phyloP scores from a whole-genome alignment of 345 rosid genomes.

The Hirschfeldia incana region DNA sequence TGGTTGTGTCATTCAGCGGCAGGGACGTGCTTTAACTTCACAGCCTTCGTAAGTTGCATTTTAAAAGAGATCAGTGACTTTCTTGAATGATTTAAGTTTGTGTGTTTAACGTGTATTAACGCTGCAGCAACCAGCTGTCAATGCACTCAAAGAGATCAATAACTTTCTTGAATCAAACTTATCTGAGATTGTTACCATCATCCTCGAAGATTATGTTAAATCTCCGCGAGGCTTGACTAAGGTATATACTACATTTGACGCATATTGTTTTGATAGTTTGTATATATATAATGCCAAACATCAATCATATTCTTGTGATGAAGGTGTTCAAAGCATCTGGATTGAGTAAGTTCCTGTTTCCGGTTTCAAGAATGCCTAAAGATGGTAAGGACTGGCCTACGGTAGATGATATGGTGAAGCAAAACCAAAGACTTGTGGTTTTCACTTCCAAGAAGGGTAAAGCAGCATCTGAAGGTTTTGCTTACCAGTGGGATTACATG shows the following conservation, averaged over 20 bases:
- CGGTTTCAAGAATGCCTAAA: conserved; percentile 78
- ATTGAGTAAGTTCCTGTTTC: conserved; percentile 64
- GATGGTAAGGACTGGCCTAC: conserved; percentile 89
- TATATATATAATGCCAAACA: neutral
- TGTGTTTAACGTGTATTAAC: neutral
- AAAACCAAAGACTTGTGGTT: conserved; percentile 80
- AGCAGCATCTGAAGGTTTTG: conserved; percentile 89
- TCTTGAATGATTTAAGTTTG: neutral
- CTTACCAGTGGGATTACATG: conserved; percentile 86
- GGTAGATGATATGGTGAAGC: conserved; percentile 80
- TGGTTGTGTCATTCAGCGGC: conserved; percentile 88
- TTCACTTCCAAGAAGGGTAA: conserved; percentile 75
- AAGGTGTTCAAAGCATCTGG: conserved; percentile 76
- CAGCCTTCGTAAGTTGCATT: conserved; percentile 75
- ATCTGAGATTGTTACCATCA: conserved; percentile 84
- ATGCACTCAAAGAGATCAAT: conserved; percentile 73
- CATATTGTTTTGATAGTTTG: neutral
- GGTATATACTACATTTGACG: conserved; percentile 13
- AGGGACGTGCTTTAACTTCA: conserved; percentile 68
- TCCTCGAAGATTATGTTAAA: conserved; percentile 90
- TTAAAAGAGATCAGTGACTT: neutral
- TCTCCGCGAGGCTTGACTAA: conserved; percentile 72
- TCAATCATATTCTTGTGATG: neutral
- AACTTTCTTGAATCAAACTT: conserved; percentile 66
- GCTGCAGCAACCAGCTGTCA: conserved; percentile 76